Evolutionary conservation across 495 filamentous ascomycete species (phyloP), one percentile per base, ranked within the genome.

Genomic region (Neurospora discreta): DNA sequence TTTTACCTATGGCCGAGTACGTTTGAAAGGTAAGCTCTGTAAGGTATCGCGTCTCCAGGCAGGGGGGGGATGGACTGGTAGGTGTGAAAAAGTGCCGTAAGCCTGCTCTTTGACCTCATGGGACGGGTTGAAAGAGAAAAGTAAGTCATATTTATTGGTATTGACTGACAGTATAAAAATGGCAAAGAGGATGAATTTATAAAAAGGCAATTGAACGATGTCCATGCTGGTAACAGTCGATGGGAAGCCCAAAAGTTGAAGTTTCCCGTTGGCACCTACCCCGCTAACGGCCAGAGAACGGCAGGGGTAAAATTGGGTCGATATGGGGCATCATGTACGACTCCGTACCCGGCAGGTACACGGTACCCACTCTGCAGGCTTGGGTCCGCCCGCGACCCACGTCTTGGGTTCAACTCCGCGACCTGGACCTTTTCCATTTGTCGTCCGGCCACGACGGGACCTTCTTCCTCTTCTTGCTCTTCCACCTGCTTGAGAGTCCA

Each of bases 381-480:
- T 26, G 36, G 70, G 72, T 44, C 76, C 73, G 60, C 74, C 70
- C 36, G 39, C 40, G 72, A 67, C 70, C 71, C 43, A 73, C 68
- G 72, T 77, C 68, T 75, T 69, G 73, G 70, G 70, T 71, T 73
- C 72, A 68, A 70, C 73, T 65, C 44, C 26, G 36, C 20, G 40
- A 67, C 26, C 36, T 73, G 44, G 39, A 18, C 43, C 30, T 60
- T n/a, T 67, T 71, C 18, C 20, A 60, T 60, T 60, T 33, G 52
- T 60, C 52, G 52, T 16, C 15, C n/a, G n/a, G n/a, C n/a, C n/a
- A n/a, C n/a, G n/a, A n/a, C n/a, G n/a, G n/a, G 52, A 60, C 52
- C 52, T 33, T 60, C n/a, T 46, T 52, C 13, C 44, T 52, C 23
- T 52, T 30, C 52, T 60, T 60, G 52, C 20, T 60, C 52, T 30